A percentile compares a stretch with the other conserved stretches of the same genome.
Evolutionary conservation across 2,329 filamentous ascomycete genomes (phyloP).

Genomic region (Plectosphaerella cucumerina): DNA sequence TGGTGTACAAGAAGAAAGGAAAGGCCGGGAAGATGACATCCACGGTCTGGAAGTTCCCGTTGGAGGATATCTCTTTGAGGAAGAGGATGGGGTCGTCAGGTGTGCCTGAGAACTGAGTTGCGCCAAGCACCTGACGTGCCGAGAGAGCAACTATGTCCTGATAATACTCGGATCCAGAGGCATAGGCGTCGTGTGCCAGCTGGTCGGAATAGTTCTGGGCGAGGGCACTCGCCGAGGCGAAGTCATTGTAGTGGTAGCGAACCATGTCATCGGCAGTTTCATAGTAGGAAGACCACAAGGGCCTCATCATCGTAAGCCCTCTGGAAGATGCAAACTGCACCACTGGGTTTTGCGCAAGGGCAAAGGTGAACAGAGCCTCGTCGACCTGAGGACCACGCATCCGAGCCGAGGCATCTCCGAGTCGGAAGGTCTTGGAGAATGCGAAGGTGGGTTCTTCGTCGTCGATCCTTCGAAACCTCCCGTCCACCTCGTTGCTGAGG

Average conservation of each 20-base stretch:
- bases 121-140: slow-evolving; percentile 76
- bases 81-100: slow-evolving; percentile 70
- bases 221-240: slow-evolving; percentile 55
- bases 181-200: slow-evolving; percentile 65
- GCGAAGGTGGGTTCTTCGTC: slow-evolving; percentile 80
- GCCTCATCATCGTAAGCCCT: slow-evolving; percentile 73
- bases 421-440: slow-evolving; percentile 62
- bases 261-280: slow-evolving; percentile 58
- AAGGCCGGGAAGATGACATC: slow-evolving; percentile 86
- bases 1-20: slow-evolving; percentile 83
- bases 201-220: slow-evolving; percentile 72
- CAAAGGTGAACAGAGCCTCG: slow-evolving; percentile 69
- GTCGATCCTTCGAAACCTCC: slow-evolving; percentile 64
- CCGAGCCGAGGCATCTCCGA: slow-evolving; percentile 28
- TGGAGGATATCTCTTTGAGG: slow-evolving; percentile 80
- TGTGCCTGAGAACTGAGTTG: slow-evolving; percentile 70
- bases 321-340: slow-evolving; percentile 74
- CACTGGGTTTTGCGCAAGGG: slow-evolving; percentile 73
- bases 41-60: slow-evolving; percentile 81
- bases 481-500: slow-evolving; percentile 63
- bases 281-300: slow-evolving; percentile 77
- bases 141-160: slow-evolving; percentile 74
- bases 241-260: slow-evolving; percentile 73
- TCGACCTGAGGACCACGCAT: slow-evolving; percentile 24
- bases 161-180: slow-evolving; percentile 70